Evolutionary conservation across 805 yeast genomes (phyloP).

Genomic region (Metschnikowia amazonensis): DNA sequence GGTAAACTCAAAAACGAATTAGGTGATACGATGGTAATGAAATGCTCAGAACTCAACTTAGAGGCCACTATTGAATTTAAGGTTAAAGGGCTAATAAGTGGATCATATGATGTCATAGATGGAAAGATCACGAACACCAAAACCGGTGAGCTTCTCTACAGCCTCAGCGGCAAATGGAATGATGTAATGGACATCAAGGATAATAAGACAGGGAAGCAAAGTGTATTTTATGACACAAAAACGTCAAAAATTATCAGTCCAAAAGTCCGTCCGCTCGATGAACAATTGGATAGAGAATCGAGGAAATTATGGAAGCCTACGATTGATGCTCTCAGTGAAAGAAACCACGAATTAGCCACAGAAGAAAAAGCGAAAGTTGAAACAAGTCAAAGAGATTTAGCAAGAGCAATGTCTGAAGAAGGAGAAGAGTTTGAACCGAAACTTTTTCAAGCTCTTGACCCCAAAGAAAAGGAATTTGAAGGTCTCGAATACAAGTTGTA

Average conservation of each 20-base stretch:
- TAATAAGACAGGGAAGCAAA: constrained; percentile 46
- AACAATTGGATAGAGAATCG: constrained; percentile 81
- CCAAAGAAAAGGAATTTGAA: too few species aligned
- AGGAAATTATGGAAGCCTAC: constrained; percentile 81
- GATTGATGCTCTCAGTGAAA: constrained; percentile 68
- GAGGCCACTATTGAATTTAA: constrained; percentile 88
- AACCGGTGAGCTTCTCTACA: constrained; percentile 52
- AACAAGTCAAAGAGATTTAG: constrained; percentile 72
- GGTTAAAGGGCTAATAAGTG: constrained; percentile 90
- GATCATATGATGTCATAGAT: constrained; percentile 84
- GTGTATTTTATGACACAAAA: constrained; percentile 41
- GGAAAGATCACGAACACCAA: constrained; percentile 67
- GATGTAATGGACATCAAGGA: constrained; percentile 67
- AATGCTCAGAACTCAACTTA: constrained; percentile 54
- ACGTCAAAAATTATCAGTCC: constrained; percentile 58
- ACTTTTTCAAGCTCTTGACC: too few species aligned
- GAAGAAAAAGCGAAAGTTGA: constrained; percentile 85
- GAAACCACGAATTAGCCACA: constrained; percentile 83
- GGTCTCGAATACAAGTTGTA: too few species aligned
- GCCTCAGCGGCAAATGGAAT: constrained; percentile 90
- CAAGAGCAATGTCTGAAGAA: too few species aligned
- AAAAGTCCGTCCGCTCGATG: constrained; percentile 67
- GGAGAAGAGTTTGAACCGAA: constrained; percentile 75
- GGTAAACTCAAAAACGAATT: constrained; percentile 87
- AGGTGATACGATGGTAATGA: constrained; percentile 85